Conservation (phyloP, 108 stramenopile species). For the Fistulifera solaris region DNA sequence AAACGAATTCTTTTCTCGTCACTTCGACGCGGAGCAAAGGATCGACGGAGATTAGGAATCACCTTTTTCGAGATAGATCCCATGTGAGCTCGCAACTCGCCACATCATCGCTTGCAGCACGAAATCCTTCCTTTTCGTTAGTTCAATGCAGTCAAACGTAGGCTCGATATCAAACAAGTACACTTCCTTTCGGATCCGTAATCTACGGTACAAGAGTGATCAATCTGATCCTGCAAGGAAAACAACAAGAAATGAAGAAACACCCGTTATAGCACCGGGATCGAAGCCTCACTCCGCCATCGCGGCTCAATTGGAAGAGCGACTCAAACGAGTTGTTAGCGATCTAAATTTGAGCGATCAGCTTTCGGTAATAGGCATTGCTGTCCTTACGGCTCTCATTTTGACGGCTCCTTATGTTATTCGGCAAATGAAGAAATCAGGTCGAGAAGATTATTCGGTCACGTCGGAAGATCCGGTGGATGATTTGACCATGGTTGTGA, state of each 20-base stretch:
- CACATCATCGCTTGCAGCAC: no score
- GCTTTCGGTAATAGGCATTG: constrained; percentile 2
- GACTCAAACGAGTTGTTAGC: constrained; percentile 4
- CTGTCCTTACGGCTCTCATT: constrained; percentile 1
- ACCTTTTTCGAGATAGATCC: no score
- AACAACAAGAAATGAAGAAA: not conserved
- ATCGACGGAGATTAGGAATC: no score
- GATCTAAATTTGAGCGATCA: constrained; percentile 9
- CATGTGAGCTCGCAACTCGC: no score
- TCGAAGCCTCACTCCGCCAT: not conserved
- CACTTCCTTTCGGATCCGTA: no score
- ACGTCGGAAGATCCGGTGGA: constrained; percentile 31
- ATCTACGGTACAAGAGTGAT: not conserved
- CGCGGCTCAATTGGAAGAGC: not conserved
- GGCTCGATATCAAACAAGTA: no score
- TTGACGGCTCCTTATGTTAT: constrained; percentile 6
- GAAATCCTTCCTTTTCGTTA: no score
- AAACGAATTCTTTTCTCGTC: no score
- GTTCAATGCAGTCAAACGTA: no score
- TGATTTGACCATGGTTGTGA: constrained; percentile 23
- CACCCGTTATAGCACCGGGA: not conserved
- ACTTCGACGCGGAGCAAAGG: no score
- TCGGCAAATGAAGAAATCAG: constrained; percentile 8
- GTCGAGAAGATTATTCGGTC: not conserved
- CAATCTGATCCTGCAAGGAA: not conserved